phyloP scores from a whole-genome alignment of 1,139 yeast genomes.

The Pichia sp. region DNA sequence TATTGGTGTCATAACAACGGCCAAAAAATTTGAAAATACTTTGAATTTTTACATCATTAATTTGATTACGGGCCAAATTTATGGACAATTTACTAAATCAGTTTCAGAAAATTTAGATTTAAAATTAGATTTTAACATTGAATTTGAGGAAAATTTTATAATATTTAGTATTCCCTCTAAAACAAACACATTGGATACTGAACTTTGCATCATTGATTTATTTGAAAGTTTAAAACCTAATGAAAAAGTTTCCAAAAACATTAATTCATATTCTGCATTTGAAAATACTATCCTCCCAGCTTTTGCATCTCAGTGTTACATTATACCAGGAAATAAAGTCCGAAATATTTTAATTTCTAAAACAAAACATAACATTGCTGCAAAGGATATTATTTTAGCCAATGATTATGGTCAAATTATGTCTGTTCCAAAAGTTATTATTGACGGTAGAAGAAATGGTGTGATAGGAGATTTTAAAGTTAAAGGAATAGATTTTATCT shows the following conservation, averaged over 20 bases:
- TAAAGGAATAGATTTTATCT: not conserved
- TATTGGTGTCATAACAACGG: conserved; percentile 49
- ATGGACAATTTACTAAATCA: conserved; percentile 30
- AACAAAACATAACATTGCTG: conserved; percentile 70
- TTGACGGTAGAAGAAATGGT: conserved; percentile 51
- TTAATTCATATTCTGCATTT: conserved; percentile 27
- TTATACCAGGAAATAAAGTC: conserved; percentile 49
- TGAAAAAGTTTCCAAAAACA: conserved; percentile 27
- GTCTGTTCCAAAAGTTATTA: conserved; percentile 59
- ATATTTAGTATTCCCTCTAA: conserved; percentile 49
- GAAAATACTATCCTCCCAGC: conserved; percentile 32
- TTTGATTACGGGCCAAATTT: conserved; percentile 59
- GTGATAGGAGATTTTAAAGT: conserved; percentile 14
- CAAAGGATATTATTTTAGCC: conserved; percentile 58
- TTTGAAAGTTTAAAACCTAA: conserved; percentile 59
- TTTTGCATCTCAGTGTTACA: conserved; percentile 48
- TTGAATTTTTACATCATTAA: conserved; percentile 55
- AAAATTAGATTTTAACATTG: conserved; percentile 37
- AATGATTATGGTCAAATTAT: conserved; percentile 60
- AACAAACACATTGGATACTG: conserved; percentile 46
- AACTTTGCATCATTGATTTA: conserved; percentile 68
- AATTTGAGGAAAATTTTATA: conserved; percentile 81
- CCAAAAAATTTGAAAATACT: conserved; percentile 27
- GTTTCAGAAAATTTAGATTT: not conserved
- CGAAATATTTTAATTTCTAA: conserved; percentile 48